Evolutionary conservation across 192 early-diverging fungal genomes (phyloP).

Genomic region (Backusella westeae): DNA sequence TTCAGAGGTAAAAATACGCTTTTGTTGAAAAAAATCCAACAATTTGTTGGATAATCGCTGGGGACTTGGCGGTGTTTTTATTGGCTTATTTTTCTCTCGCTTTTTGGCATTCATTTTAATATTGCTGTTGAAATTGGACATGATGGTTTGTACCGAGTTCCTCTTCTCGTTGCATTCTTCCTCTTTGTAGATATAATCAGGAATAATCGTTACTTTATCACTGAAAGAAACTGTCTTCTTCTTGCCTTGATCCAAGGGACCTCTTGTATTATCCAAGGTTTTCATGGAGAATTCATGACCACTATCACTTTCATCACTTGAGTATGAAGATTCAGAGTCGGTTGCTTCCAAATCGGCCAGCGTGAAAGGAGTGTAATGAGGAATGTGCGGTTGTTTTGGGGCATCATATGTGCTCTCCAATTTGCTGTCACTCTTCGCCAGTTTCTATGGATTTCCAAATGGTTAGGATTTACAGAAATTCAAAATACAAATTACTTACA

Average conservation of each 20-base stretch:
- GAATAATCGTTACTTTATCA: background rate
- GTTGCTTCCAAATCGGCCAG: background rate
- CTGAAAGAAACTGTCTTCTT: conserved; percentile 11
- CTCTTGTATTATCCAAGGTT: background rate
- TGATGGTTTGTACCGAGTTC: background rate
- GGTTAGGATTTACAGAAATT: background rate
- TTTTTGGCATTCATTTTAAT: background rate
- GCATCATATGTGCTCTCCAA: background rate
- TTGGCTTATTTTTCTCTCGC: background rate
- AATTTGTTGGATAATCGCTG: background rate
- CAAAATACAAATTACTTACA: background rate
- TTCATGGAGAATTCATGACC: background rate
- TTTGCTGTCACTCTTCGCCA: background rate
- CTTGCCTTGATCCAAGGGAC: no score
- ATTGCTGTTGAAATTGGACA: background rate
- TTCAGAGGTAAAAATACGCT: background rate
- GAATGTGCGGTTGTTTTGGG: background rate
- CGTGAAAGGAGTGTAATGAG: background rate
- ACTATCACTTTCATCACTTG: background rate
- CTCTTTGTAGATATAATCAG: background rate
- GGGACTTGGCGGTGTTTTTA: background rate
- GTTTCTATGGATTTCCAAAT: background rate
- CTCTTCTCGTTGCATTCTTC: background rate
- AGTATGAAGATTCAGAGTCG: background rate
- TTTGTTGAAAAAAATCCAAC: conserved; percentile 4